Evolutionary conservation across 2,329 filamentous ascomycete species (phyloP), one percentile per base, ranked within the genome.

Genomic region (Epichloe coenophiala): DNA sequence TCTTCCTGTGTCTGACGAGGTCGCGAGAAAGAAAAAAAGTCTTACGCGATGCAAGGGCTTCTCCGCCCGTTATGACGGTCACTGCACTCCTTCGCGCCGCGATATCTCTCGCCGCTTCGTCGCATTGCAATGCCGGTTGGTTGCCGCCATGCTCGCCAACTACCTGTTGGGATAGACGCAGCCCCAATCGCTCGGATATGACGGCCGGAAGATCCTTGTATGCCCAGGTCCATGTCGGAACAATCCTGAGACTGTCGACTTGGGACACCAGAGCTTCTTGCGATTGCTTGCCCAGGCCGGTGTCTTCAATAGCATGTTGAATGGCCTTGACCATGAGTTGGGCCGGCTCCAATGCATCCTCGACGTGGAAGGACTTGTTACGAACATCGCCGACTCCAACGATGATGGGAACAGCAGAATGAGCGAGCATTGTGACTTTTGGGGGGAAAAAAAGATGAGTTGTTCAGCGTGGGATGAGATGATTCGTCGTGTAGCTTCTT

Each of bases 141-240:
- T 84, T 78, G 0, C 82, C 82, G 0, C 80, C 81, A 66, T 84
- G 79, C 3, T 75, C 72, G 23, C 72, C 78, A 52, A 77, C 73
- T 27, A 67, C 62, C 45, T 67, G 71, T 56, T 78, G 73, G 1
- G 64, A 66, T 0, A 75, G 67, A 2, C 69, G 60, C 3, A 78
- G 65, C 0, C 67, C 69, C 3, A 84, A 61, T 38, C 67, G 71
- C 39, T 72, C 56, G 0, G 74, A 68, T 5, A 86, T 59, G 1
- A 78, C 63, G 5, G 68, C 69, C 0, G 80, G 78, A 2, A 84
- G 62, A 59, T 84, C 74, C 1, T 69, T 63, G 58, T 84, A 84
- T 1, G 76, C 73, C 81, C 81, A 84, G 0, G 81, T 83, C 81
- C 81, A 85, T 0, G 77, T 78, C 40, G 70, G 71, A 9, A 84